These are phyloP conservation scores for Clavispora fructus DNA, from an alignment of 805 yeast species.

Conservation along the genomic window DNA sequence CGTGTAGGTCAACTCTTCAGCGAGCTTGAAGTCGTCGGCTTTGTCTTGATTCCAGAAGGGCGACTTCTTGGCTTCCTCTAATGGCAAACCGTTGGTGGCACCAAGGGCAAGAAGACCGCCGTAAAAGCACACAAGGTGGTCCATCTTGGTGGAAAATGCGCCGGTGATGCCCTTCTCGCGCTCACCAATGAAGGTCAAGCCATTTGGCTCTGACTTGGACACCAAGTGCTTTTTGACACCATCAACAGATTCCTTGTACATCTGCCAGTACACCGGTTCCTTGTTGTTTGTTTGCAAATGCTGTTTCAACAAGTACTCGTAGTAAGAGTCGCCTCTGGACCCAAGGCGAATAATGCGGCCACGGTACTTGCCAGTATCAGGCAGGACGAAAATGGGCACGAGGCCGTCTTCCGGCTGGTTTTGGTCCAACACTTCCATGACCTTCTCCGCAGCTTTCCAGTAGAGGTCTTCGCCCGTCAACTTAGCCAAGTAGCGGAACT, in stretches of 20 bases:
- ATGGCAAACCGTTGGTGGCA: conserved; percentile 70
- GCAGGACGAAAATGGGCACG: conserved; percentile 75
- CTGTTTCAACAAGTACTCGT: conserved; percentile 83
- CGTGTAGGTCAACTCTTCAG: conserved; percentile 68
- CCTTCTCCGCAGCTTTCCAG: conserved; percentile 75
- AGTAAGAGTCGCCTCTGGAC: conserved; percentile 89
- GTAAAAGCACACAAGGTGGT: conserved; percentile 85
- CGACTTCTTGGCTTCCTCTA: conserved; percentile 48
- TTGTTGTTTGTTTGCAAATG: conserved; percentile 67
- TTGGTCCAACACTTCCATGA: conserved; percentile 63
- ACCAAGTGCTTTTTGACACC: conserved; percentile 72
- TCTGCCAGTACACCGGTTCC: conserved; percentile 56
- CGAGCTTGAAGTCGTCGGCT: conserved; percentile 63
- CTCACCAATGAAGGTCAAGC: conserved; percentile 72
- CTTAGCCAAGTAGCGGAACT: conserved; percentile 73
- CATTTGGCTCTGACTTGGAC: conserved; percentile 54
- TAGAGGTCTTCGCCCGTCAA: conserved; percentile 74
- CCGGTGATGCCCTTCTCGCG: conserved; percentile 63
- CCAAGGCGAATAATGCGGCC: conserved; percentile 73
- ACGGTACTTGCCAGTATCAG: conserved; percentile 65
- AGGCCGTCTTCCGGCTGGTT: conserved; percentile 67
- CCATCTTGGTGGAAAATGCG: conserved; percentile 69
- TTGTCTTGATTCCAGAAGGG: conserved; percentile 53
- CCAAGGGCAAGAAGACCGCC: conserved; percentile 88
- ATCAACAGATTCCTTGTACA: conserved; percentile 71